Evolutionary conservation across 2,329 filamentous ascomycete genomes (phyloP).

Genomic region (Penicillium frequentans): DNA sequence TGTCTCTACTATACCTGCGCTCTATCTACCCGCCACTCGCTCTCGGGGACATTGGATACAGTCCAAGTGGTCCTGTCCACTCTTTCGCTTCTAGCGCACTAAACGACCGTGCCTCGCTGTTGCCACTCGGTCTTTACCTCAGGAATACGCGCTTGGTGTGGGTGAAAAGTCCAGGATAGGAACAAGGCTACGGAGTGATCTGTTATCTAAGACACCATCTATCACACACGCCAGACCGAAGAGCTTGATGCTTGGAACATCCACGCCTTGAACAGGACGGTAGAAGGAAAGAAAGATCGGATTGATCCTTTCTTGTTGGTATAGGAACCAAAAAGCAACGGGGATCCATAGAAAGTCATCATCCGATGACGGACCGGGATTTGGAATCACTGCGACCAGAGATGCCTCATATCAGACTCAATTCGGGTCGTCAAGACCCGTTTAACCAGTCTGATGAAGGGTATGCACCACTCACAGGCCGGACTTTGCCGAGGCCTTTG

Average conservation of each 20-base stretch:
- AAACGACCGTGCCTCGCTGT: slow-evolving; percentile 9
- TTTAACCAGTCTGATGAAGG: slow-evolving; percentile 39
- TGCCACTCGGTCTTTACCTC: slow-evolving; percentile 9
- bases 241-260: neutral
- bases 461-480: slow-evolving; percentile 18
- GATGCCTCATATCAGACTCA: slow-evolving; percentile 63
- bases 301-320: neutral
- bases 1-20: slow-evolving; percentile 10
- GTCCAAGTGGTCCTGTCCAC: slow-evolving; percentile 26
- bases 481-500: slow-evolving; percentile 23
- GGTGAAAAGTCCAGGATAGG: neutral
- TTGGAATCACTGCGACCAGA: slow-evolving; percentile 8
- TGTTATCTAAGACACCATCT: neutral
- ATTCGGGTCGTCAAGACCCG: slow-evolving; percentile 59
- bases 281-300: neutral
- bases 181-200: neutral
- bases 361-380: slow-evolving; percentile 18
- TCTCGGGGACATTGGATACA: slow-evolving; percentile 57
- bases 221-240: neutral
- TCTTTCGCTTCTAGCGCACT: slow-evolving; percentile 20
- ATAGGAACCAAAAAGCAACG: neutral
- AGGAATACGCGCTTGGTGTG: neutral
- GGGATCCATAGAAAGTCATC: neutral
- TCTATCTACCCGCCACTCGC: slow-evolving; percentile 7
- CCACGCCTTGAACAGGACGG: neutral